Evolutionary conservation across 805 yeast genomes (phyloP), one percentile per base, ranked within the genome.

Genomic region (Saturnispora ahearnii): DNA sequence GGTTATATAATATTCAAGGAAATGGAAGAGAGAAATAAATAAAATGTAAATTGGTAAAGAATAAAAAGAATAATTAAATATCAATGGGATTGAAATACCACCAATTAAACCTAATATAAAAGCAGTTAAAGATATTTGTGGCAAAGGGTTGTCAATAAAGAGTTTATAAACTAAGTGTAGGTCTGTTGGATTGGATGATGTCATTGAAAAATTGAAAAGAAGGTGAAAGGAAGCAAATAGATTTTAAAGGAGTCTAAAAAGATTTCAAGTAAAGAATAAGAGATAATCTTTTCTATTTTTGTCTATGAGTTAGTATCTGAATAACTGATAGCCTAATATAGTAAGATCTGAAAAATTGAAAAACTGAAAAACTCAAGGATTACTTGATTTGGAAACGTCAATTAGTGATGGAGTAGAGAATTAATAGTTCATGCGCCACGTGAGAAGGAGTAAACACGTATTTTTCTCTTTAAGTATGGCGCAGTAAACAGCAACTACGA

Each of bases 1-100:
- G 0, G 99, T 93, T 37, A 81, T 76, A 59, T 76, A 78, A 62
- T 82, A 93, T 67, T 93, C 99, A 21, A 87, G 62, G 57, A 86
- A 77, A 63, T 93, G 98, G 67, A 91, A 93, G 0, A 73, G 28
- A 3, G 83, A 63, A 9, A 86, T 61, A 1, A 76, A 62, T 10
- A 73, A 62, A 9, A 84, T 51, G 62, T 85, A 88, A 0, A 79
- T 13, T 4, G 59, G 55, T 2, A 61, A 42, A 5, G 70, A 40
- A 61, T 65, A 55, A 71, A 66, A 2, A 50, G 49, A 2, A 64
- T 46, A 10, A 54, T 49, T 10, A 5, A 66, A 61, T 2, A 68
- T 6, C 0, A 67, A 48, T 0, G 69, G 67, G 0, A 69, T 5
- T 0, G 72, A 62, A 1, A 61, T 38, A 1, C 84, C 84, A 10